Base-by-base conservation (phyloP, 1,284 basidiomycete genomes). In the Ceraceosorus bombacis region DNA sequence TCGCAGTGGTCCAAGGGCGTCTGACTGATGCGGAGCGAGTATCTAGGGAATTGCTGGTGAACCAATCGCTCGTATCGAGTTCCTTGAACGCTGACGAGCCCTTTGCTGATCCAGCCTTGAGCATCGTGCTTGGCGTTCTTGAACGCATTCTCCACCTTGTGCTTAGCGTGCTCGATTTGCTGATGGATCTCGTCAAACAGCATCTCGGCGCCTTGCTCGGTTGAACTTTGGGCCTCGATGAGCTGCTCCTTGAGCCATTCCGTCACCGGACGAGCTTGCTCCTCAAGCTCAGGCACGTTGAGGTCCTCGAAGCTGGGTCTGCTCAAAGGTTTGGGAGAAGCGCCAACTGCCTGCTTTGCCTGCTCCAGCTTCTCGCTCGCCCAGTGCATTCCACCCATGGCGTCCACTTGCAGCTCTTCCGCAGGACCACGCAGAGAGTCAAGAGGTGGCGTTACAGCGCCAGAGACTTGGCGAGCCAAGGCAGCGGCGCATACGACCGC, bases 41-140 rank as follows among this genome's bases (percentile, higher is more conserved):
- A 85, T 36, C 84, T 76, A 12, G 82, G 80, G 77, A 90, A 88
- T 6, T 81, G 80, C n/a, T 86, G 81, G 73, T 89, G 86, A 4
- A 84, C 84, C 40, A 92, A 82, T 51, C 86, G 82, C 74, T 90
- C 86, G 75, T 88, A 87, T 89, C 62, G 37, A 15, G 59, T 59
- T 10, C 66, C 58, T 53, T 59, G 54, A 17, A 66, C 55, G 13
- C 80, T 82, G 73, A 74, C 88, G 69, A 61, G 65, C 57, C 67
- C 69, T 40, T 68, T 63, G 62, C 67, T 59, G 51, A 70, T 60
- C 65, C 68, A 70, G 38, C 59, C 54, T 49, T 63, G 58, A 60
- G 62, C 62, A 27, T 60, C 58, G 49, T 69, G 60, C 59, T 71
- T 59, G 61, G 63, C 57, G 63, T 68, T 64, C 27, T 68, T 58